phyloP scores from a whole-genome alignment of 164 flowering plant species.

The Cinnamomum micranthum region DNA sequence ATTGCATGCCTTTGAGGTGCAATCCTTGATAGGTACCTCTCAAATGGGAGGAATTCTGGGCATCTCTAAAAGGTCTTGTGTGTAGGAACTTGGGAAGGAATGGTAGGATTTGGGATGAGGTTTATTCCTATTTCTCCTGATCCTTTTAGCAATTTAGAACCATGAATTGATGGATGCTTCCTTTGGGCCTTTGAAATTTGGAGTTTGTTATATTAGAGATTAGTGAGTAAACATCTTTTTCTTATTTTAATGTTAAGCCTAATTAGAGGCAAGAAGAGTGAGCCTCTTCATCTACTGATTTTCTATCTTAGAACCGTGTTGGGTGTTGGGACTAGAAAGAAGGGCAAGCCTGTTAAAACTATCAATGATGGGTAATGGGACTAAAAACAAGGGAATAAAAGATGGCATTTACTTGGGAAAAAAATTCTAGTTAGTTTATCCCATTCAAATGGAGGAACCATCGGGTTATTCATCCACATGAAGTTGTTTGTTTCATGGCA shows the following conservation, averaged over 20 bases:
- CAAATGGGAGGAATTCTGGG: background rate
- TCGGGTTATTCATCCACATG: too few relatives aligned
- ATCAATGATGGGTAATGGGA: too few relatives aligned
- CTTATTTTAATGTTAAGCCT: background rate
- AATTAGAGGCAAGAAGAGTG: too few relatives aligned
- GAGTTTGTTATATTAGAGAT: background rate
- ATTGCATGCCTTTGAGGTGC: background rate
- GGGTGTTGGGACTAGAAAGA: too few relatives aligned
- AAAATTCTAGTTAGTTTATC: too few relatives aligned
- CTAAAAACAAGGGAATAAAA: too few relatives aligned
- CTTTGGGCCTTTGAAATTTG: background rate
- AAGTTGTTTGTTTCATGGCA: too few relatives aligned
- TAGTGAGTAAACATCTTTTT: background rate
- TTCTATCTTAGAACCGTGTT: too few relatives aligned
- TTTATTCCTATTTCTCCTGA: background rate
- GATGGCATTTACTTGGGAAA: too few relatives aligned
- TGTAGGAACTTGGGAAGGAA: background rate
- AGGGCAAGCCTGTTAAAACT: too few relatives aligned
- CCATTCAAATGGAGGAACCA: too few relatives aligned
- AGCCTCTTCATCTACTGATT: too few relatives aligned
- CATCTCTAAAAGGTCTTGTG: background rate
- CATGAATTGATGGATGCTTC: background rate
- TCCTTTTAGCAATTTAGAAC: background rate
- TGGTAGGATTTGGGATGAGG: background rate
- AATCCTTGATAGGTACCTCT: background rate